Base-by-base conservation (phyloP, 345 rosid species). In the Erodium maritimum region DNA sequence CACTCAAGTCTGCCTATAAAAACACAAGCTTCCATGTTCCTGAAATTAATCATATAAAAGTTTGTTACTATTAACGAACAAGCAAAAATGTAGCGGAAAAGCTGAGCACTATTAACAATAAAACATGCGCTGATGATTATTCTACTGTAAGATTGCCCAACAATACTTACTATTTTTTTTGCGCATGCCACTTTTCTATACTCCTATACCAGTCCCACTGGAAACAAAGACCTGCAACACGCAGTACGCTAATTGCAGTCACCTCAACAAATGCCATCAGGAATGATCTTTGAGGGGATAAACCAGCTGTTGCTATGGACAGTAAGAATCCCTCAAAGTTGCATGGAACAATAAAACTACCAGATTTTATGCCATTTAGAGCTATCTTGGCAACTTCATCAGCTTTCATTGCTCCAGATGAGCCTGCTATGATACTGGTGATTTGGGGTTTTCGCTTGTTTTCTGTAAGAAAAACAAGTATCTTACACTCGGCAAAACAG, bases 161-260 rank as follows among this genome's bases (percentile, higher is more conserved):
- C 8, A 29, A 29, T 29, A 29, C 37, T 29, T 29, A 29, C 37
- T 63, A 33, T 23, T 70, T 37, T 14, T 65, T 24, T 56, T 48
- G 62, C 16, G 60, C 61, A 50, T 71, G 71, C 85, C 80, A 83
- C 68, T 67, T 71, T 52, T 79, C 81, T 42, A 86, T 91, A 33
- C 73, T 75, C 23, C 73, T 62, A 37, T 88, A 91, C 95, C 93
- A 86, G 65, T 73, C 85, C 96, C 98, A 86, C 51, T 77, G 89
- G 60, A 82, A 86, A 60, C 65, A 77, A 22, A 88, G 74, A 46
- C 77, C 88, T 21, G 23, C 65, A 21, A 86, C 37, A 25, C 90
- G 85, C 34, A 75, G 19, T 14, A 81, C 20, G 65, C 93, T 78
- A 56, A 71, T 80, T 7, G 75, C 59, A 54, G 68, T 67, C 23